Conservation (phyloP, 2,329 filamentous ascomycete genomes). For the Hypoxylon sp. region DNA sequence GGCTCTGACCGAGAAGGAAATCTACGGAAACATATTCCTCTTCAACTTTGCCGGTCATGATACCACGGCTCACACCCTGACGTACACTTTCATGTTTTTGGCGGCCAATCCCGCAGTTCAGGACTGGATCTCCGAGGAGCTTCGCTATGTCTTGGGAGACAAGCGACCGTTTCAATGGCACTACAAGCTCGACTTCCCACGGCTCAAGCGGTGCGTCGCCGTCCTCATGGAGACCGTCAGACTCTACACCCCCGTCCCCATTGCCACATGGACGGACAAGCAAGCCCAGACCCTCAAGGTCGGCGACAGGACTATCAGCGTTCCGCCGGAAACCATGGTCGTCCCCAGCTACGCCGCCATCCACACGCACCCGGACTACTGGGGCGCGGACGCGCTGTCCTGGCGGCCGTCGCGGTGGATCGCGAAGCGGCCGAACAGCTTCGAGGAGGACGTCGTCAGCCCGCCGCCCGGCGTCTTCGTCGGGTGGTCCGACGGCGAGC, state of each 20-base stretch:
- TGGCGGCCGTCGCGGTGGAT: slow-evolving; percentile 42
- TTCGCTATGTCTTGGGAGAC: slow-evolving; percentile 39
- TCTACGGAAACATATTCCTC: slow-evolving; percentile 58
- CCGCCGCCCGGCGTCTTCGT: slow-evolving; percentile 34
- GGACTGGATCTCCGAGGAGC: slow-evolving; percentile 53
- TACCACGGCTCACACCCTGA: slow-evolving; percentile 51
- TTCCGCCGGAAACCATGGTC: slow-evolving; percentile 40
- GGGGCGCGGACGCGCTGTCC: slow-evolving; percentile 38
- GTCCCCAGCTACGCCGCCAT: slow-evolving; percentile 35
- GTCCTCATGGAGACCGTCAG: slow-evolving; percentile 53
- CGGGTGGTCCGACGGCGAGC: slow-evolving; percentile 44
- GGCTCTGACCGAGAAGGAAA: slow-evolving; percentile 49
- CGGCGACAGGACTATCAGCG: slow-evolving; percentile 21
- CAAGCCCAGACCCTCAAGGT: slow-evolving; percentile 22
- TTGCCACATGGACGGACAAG: slow-evolving; percentile 35
- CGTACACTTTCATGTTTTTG: slow-evolving; percentile 51
- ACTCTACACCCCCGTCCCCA: slow-evolving; percentile 47
- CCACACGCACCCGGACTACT: slow-evolving; percentile 39
- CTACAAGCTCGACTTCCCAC: slow-evolving; percentile 49
- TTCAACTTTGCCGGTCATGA: slow-evolving; percentile 60
- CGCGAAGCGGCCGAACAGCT: background rate
- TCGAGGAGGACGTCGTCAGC: background rate
- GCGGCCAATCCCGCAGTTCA: slow-evolving; percentile 54
- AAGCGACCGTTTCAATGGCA: slow-evolving; percentile 43
- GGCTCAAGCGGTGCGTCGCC: slow-evolving; percentile 50